Conservation (phyloP, 1,284 basidiomycete species). For the Malassezia equina region DNA sequence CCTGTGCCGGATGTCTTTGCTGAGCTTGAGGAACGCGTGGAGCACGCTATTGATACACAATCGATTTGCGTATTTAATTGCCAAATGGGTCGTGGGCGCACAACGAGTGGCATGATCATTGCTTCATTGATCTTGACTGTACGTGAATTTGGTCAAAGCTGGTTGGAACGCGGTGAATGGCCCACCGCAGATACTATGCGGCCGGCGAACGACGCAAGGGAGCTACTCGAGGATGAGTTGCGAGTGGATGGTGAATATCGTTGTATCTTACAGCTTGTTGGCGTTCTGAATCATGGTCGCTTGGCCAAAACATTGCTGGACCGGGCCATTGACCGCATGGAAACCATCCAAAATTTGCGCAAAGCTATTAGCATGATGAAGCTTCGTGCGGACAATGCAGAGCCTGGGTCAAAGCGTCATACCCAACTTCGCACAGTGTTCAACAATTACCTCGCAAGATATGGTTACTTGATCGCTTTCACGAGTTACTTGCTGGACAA, state of each 20-base stretch:
- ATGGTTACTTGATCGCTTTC: constrained; percentile 80
- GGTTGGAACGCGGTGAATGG: constrained; percentile 11
- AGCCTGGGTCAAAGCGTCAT: constrained; percentile 29
- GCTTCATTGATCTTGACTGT: constrained; percentile 41
- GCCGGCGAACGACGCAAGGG: constrained; percentile 21
- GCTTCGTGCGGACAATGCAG: constrained; percentile 38
- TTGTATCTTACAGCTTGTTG: constrained; percentile 83
- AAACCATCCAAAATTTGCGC: constrained; percentile 45
- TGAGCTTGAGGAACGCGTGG: constrained; percentile 40
- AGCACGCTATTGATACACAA: constrained; percentile 30
- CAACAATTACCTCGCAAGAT: constrained; percentile 50
- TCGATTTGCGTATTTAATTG: constrained; percentile 42
- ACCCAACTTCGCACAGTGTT: constrained; percentile 31
- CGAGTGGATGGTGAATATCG: constrained; percentile 76
- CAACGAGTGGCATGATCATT: constrained; percentile 47
- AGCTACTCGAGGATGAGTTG: constrained; percentile 46
- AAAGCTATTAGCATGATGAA: constrained; percentile 42
- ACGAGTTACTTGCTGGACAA: constrained; percentile 86
- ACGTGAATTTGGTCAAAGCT: constrained; percentile 29
- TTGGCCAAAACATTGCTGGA: constrained; percentile 88
- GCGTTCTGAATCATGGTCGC: constrained; percentile 79
- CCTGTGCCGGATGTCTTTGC: constrained; percentile 44
- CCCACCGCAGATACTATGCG: constrained; percentile 4
- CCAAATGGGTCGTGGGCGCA: constrained; percentile 47
- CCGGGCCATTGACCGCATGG: constrained; percentile 44